Conservation (phyloP, 2,329 filamentous ascomycete genomes). For the Epichloe bromicola region DNA sequence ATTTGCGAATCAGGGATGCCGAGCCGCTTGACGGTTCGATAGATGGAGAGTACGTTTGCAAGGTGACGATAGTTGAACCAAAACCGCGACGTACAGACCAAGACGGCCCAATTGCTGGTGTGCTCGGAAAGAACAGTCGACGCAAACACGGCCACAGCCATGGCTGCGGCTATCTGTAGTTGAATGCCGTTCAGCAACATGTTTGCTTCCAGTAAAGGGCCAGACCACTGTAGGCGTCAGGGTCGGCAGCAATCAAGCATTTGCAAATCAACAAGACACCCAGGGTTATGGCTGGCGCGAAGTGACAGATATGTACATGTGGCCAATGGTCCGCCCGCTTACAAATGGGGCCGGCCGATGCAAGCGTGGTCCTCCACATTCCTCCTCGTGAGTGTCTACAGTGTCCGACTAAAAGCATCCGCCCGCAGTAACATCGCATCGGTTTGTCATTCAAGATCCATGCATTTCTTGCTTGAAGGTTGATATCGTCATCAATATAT, state of each 20-base stretch:
- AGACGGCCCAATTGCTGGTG: conserved; percentile 97
- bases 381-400: neutral
- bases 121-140: conserved; percentile 52
- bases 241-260: neutral
- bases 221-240: too few relatives aligned
- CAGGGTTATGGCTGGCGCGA: neutral
- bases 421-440: too few relatives aligned
- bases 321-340: neutral
- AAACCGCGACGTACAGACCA: conserved; percentile 97
- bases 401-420: neutral
- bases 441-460: too few relatives aligned
- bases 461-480: too few relatives aligned
- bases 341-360: neutral
- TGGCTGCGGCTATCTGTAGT: conserved; percentile 31
- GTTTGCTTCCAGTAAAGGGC: neutral
- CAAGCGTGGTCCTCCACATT: neutral
- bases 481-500: too few relatives aligned
- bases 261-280: neutral
- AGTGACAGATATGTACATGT: neutral
- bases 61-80: conserved; percentile 99
- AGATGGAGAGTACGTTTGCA: conserved; percentile 92
- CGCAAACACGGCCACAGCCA: conserved; percentile 34
- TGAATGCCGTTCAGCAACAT: conserved; percentile 37
- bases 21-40: conserved; percentile 93
- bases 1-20: conserved; percentile 98